A percentile compares a stretch with the other conserved stretches of the same genome.
These are phyloP conservation scores for Penicillium flavigenum DNA, from an alignment of 495 filamentous ascomycete genomes.

Conservation along the genomic window DNA sequence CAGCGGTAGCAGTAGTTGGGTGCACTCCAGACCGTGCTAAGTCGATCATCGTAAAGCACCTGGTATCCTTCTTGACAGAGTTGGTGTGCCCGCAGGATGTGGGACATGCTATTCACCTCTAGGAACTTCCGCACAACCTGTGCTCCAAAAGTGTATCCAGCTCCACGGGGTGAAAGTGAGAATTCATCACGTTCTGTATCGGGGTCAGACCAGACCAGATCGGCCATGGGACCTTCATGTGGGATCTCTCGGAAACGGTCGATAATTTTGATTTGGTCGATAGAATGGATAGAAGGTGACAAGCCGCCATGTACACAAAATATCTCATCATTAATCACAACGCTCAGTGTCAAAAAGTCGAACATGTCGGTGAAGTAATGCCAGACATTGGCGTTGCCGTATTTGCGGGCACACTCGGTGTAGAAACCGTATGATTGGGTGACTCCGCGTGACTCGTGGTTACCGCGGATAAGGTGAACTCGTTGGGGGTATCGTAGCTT, in stretches of 20 bases:
- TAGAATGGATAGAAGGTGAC: conserved; percentile 93
- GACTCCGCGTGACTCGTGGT: conserved; percentile 95
- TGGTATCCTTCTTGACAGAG: conserved; percentile 97
- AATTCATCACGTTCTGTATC: conserved; percentile 96
- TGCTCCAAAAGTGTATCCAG: conserved; percentile 94
- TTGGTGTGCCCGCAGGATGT: conserved; percentile 95
- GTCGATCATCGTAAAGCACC: conserved; percentile 87
- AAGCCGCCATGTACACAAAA: conserved; percentile 98
- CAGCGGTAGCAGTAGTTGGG: conserved; percentile 97
- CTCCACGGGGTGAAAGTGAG: conserved; percentile 86
- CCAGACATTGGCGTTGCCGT: conserved; percentile 97
- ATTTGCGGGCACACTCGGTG: conserved; percentile 95
- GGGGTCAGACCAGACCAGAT: conserved; percentile 96
- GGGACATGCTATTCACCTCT: conserved; percentile 92
- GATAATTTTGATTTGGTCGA: conserved; percentile 99
- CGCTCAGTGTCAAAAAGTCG: conserved; percentile 92
- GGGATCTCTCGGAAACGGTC: conserved; percentile 98
- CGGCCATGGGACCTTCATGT: conserved; percentile 99
- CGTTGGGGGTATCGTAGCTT: conserved; percentile 91
- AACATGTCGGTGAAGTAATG: conserved; percentile 99
- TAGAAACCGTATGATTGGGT: conserved; percentile 99
- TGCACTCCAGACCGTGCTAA: conserved; percentile 96
- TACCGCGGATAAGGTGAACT: conserved; percentile 90
- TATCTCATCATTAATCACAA: conserved; percentile 97
- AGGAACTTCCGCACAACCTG: conserved; percentile 98